phyloP scores from a whole-genome alignment of 2,329 filamentous ascomycete species.

The Didymella glomerata region DNA sequence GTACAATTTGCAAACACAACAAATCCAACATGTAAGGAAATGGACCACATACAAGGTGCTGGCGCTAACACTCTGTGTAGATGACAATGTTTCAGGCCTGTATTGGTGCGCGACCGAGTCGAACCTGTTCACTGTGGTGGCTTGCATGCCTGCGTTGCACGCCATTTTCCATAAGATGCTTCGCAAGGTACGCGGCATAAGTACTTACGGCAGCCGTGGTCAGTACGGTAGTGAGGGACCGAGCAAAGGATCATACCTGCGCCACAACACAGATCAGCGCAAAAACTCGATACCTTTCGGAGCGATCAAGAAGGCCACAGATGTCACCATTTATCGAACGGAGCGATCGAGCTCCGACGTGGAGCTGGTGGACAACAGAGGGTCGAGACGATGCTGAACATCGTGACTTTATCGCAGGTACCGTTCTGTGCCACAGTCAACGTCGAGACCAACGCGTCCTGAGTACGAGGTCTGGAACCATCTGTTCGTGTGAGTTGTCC shows the following conservation, averaged over 20 bases:
- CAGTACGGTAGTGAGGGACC: constrained; percentile 22
- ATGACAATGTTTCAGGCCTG: constrained; percentile 37
- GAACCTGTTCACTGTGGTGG: constrained; percentile 39
- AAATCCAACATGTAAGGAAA: constrained; percentile 37
- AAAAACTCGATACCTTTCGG: constrained; percentile 32
- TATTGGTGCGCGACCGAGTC: constrained; percentile 41
- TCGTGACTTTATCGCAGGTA: neutral
- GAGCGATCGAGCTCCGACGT: constrained; percentile 32
- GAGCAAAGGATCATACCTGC: constrained; percentile 32
- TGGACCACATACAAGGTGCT: neutral
- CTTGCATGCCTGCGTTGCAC: constrained; percentile 41
- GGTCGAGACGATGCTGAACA: constrained; percentile 34
- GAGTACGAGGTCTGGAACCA: neutral
- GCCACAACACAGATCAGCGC: constrained; percentile 20
- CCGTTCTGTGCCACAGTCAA: neutral
- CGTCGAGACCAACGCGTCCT: neutral
- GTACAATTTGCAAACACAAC: constrained; percentile 30
- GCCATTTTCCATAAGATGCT: constrained; percentile 31
- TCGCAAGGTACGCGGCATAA: constrained; percentile 22
- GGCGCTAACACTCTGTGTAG: constrained; percentile 14
- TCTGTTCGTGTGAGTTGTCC: neutral
- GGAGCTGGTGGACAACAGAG: constrained; percentile 26
- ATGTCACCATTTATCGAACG: constrained; percentile 33
- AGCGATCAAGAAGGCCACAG: constrained; percentile 32
- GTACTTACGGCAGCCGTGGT: constrained; percentile 27